Base-by-base conservation (phyloP, 139 green algal species). In the Chlamydomonas incerta region DNA sequence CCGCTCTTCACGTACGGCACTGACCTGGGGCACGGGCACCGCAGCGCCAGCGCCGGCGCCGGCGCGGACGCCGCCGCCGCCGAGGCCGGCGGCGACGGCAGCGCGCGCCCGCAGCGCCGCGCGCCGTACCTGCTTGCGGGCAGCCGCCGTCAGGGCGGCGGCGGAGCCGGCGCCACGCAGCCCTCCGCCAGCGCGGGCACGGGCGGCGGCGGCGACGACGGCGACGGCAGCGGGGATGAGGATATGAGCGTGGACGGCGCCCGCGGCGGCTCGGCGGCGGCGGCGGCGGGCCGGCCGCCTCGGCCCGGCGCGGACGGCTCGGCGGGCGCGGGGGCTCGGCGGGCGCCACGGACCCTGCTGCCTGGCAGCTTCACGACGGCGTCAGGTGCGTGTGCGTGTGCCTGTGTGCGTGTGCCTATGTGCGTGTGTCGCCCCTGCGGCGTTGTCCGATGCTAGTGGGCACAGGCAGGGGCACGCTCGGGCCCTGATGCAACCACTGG, bases 121-220 rank as follows among this genome's bases (percentile, higher is more conserved):
- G 74, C 74, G 57, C 57, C 74, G 74, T 82, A 82, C 33, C 57
- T 33, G 28, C 3, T 81, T 20, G n/a, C 73, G 23, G 33, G 55
- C 18, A 24, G 33, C 31, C 73, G 73, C 23, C 57, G 57, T 9
- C 60, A 24, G 18, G 24, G 60, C 33, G 73, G 31, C 55, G 26
- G 47, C 20, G 26, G n/a, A 13, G 17, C n/a, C 60, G 60, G 60
- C 55, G 55, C 55, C 46, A 47, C 62, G 28, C 41, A 46, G 26
- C 4, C n/a, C 8, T 80, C 73, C 5, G 73, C 68, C 28, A 58
- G 73, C 73, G 73, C 31, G 8, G 73, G 31, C 17, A 33, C 50
- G 24, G 74, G 57, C 14, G 74, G 11, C 57, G 70, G 74, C 58
- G 74, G 74, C 13, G 74, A 82, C 23, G 74, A 82, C 20, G 57